phyloP scores from a whole-genome alignment of 129 eudicot species.

The Escallonia rubra region DNA sequence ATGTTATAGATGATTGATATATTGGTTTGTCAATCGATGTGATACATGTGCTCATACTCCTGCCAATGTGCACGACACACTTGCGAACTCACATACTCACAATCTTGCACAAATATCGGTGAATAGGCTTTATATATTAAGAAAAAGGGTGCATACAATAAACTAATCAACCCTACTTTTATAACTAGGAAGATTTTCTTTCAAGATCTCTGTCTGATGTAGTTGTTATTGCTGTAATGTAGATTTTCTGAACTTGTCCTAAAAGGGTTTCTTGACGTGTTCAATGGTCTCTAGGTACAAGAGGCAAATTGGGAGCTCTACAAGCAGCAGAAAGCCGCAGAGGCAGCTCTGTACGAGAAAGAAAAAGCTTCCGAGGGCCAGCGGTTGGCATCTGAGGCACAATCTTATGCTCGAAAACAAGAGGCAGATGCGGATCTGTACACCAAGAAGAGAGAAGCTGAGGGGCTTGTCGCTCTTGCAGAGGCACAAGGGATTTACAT shows the following conservation, averaged over 20 bases:
- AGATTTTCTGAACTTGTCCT: background rate
- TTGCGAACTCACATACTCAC: background rate
- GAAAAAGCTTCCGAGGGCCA: constrained; percentile 26
- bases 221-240: background rate
- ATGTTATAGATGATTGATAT: background rate
- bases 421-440: constrained; percentile 30
- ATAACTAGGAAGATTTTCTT: background rate
- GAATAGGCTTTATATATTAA: too few species aligned
- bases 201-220: background rate
- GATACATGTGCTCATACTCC: background rate
- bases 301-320: constrained; percentile 38
- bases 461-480: constrained; percentile 28
- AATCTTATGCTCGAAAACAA: constrained; percentile 18
- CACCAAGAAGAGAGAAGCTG: constrained; percentile 37
- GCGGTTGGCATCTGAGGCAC: constrained; percentile 27
- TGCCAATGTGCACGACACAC: background rate
- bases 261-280: background rate
- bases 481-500: constrained; percentile 31
- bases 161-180: background rate
- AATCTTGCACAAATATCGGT: too few species aligned
- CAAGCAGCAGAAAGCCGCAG: constrained; percentile 34
- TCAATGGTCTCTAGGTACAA: constrained; percentile 18
- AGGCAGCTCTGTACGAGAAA: constrained; percentile 30
- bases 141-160: background rate
- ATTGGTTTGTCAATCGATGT: too few species aligned